Evolutionary conservation across 1,284 basidiomycete genomes (phyloP).

Genomic region (Apiotrichum gracile): DNA sequence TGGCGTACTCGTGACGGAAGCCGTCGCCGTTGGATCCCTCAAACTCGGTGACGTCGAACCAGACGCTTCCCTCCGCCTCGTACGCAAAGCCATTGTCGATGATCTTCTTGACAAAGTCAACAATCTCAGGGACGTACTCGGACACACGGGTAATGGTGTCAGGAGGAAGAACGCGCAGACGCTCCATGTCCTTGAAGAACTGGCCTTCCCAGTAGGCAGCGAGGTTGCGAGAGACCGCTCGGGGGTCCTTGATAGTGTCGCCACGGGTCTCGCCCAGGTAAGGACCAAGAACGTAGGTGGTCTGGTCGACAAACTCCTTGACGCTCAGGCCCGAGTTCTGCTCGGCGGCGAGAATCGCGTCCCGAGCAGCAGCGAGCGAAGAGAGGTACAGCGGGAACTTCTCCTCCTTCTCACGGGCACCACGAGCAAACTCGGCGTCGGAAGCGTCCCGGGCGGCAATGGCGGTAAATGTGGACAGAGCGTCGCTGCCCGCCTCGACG

Average conservation of each 20-base stretch:
- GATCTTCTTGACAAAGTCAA: slow-evolving; percentile 79
- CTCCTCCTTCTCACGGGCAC: slow-evolving; percentile 70
- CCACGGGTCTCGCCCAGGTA: slow-evolving; percentile 75
- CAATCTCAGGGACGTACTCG: slow-evolving; percentile 95
- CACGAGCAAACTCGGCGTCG: slow-evolving; percentile 58
- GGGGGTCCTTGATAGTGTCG: slow-evolving; percentile 74
- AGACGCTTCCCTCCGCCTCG: slow-evolving; percentile 79
- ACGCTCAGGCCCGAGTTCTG: slow-evolving; percentile 46
- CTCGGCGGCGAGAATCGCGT: slow-evolving; percentile 35
- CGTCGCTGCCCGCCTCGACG: slow-evolving; percentile 55
- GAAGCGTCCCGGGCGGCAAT: slow-evolving; percentile 50
- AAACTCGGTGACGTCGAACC: slow-evolving; percentile 88
- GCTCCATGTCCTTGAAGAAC: slow-evolving; percentile 90
- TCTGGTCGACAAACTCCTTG: slow-evolving; percentile 61
- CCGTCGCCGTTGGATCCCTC: slow-evolving; percentile 57
- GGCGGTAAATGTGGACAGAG: slow-evolving; percentile 53
- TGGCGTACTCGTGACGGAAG: slow-evolving; percentile 78
- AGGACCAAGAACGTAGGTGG: slow-evolving; percentile 67
- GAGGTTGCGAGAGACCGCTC: slow-evolving; percentile 70
- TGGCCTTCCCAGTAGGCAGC: slow-evolving; percentile 84
- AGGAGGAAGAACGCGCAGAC: slow-evolving; percentile 77
- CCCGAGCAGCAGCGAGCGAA: slow-evolving; percentile 57
- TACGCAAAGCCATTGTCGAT: slow-evolving; percentile 88
- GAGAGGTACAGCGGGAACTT: slow-evolving; percentile 84
- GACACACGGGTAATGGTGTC: slow-evolving; percentile 92